phyloP scores from a whole-genome alignment of 1,284 basidiomycete species.

The Ceratobasidium sp. region DNA sequence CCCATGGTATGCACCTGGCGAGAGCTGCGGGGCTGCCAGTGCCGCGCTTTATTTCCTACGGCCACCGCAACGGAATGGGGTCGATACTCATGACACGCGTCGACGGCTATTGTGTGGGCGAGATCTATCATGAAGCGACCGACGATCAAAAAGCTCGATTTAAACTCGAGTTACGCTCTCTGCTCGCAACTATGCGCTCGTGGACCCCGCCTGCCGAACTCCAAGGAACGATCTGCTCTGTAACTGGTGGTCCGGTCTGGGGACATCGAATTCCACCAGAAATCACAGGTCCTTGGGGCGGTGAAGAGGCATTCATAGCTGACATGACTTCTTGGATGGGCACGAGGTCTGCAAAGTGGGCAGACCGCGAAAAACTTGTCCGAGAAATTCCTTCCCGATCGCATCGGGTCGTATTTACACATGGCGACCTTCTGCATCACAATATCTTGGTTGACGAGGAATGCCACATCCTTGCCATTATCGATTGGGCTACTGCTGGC shows the following conservation, averaged over 20 bases:
- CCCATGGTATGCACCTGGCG: neutral
- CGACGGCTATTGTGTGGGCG: neutral
- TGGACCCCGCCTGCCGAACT: neutral
- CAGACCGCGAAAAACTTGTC: neutral
- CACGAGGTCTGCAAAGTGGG: neutral
- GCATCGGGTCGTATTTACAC: neutral
- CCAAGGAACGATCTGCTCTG: neutral
- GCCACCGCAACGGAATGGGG: neutral
- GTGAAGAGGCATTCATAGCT: neutral
- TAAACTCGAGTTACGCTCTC: neutral
- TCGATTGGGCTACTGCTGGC: constrained; percentile 1
- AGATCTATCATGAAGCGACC: neutral
- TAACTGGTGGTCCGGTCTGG: neutral
- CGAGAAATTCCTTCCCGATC: neutral
- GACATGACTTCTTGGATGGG: neutral
- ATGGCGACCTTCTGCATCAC: neutral
- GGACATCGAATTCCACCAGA: constrained; percentile 1
- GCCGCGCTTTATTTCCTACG: neutral
- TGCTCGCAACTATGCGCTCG: neutral
- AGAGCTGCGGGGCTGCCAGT: neutral
- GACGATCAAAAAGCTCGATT: neutral
- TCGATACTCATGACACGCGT: constrained; percentile 2
- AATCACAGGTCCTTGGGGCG: neutral
- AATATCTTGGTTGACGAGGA: neutral
- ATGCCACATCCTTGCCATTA: neutral